Base-by-base conservation (phyloP, 2,329 filamentous ascomycete genomes). In the Colletotrichum shisoi region DNA sequence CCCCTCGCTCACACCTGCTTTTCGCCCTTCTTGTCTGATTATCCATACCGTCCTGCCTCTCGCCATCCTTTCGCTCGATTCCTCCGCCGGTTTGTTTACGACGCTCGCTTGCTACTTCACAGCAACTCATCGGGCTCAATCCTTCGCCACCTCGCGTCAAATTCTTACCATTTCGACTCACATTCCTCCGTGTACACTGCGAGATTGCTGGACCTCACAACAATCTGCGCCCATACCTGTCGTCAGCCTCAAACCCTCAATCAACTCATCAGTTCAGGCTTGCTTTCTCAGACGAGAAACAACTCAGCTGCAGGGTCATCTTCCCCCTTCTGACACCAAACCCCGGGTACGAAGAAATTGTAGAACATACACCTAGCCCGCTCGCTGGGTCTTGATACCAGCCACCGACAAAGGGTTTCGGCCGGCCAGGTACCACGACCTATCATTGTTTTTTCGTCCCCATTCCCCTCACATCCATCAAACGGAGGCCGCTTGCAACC, bases 341-440 rank as follows among this genome's bases (percentile, higher is more conserved):
- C 61, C 24, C n/a, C 27, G 44, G 52, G 44, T 39, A 34, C 52
- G 53, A 45, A 63, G 57, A 34, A 57, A n/a, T 57, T 24, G 13
- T 46, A 12, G 15, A 6, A n/a, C n/a, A 31, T 17, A 24, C 17
- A 42, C 34, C 49, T 65, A 68, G 61, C 62, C 46, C 51, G 62
- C 48, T 54, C 51, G 62, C 48, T 54, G 54, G 61, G 53, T 64
- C 64, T 67, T 37, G 44, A 19, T 46, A 44, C 61, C 65, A 64
- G 56, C 65, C 65, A 68, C 61, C 61, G 12, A 57, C 24, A 57
- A 54, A 59, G 61, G 49, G 49, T 64, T 64, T 60, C 56, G 64
- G 60, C 60, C 62, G 49, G 61, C 42, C 65, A 68, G 54, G 56
- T 65, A 58, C 61, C 49, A 46, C 62, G 42, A 27, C 61, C 44